Conservation (phyloP, 805 yeast species). For the Wickerhamiella australiensis region DNA sequence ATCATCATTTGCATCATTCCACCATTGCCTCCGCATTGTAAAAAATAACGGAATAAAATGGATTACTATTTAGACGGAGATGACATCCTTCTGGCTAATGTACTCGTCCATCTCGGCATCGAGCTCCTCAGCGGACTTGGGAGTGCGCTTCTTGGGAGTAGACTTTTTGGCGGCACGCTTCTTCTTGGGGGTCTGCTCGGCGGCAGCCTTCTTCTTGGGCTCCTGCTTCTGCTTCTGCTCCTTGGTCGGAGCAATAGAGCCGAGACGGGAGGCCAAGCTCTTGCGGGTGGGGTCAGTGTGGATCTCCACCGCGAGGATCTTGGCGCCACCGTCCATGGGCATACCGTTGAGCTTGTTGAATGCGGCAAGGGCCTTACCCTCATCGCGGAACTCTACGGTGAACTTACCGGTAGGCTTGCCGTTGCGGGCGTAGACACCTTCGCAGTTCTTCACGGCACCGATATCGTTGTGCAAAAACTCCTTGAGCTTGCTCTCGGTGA, state of each 20-base stretch:
- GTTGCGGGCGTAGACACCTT: slow-evolving; percentile 67
- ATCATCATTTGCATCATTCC: not conserved
- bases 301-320: slow-evolving; percentile 65
- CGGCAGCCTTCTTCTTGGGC: not conserved
- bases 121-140: slow-evolving; percentile 80
- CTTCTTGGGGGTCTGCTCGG: not conserved
- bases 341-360: slow-evolving; percentile 81
- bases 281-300: slow-evolving; percentile 72
- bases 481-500: slow-evolving; percentile 29
- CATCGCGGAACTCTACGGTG: slow-evolving; percentile 60
- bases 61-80: slow-evolving; percentile 17
- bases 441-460: slow-evolving; percentile 67
- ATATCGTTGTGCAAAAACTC: slow-evolving; percentile 80
- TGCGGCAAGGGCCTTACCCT: slow-evolving; percentile 63
- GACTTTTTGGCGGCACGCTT: slow-evolving; percentile 18
- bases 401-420: slow-evolving; percentile 91
- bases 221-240: not conserved
- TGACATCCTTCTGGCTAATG: slow-evolving; percentile 34
- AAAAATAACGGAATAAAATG: not conserved
- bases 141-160: slow-evolving; percentile 25
- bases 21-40: slow-evolving; percentile 3
- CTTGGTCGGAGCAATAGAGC: not conserved
- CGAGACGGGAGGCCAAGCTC: slow-evolving; percentile 55
- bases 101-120: slow-evolving; percentile 98
- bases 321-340: slow-evolving; percentile 79